Evolutionary conservation across 176 grass and related monocot species (phyloP), one percentile per base, ranked within the genome.

Genomic region (Oryza punctata): DNA sequence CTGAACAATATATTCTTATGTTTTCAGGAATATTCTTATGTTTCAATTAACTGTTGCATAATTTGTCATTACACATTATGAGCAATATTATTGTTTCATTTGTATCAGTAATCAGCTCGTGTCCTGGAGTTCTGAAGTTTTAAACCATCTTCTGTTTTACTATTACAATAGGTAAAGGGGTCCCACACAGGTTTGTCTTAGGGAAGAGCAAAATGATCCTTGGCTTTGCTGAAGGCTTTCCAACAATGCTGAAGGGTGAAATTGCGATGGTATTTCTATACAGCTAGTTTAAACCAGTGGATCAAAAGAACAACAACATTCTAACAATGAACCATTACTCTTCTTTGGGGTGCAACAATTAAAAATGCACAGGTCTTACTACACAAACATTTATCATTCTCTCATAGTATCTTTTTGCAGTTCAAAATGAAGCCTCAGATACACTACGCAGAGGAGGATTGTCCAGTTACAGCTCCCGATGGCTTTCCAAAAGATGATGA

Each of bases 361-460:
- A 24, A 64, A 76, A 70, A 76, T 70, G 16, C 30, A 44, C 18
- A 57, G 63, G 43, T 23, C 30, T 30, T 3, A 72, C 32, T 61
- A 28, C 25, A 12, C 16, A 67, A 78, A 30, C 13, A 35, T 72
- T 15, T 44, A 44, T 78, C 24, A 11, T 60, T 82, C 12, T 67
- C 73, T 50, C 37, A 68, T 54, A 66, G 4, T 44, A 75, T 92
- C 75, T 70, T 29, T 86, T 90, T 83, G 67, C 87, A 98, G 96
- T 98, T 98, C 87, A 98, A 98, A 85, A 98, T 98, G 93, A 90
- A 98, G 84, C 96, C 96, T 73, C 85, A 94, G 70, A 87, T 98
- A 87, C 96, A 98, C 82, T 98, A 94, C 49, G 71, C 89, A 18
- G 96, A 98, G 88, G 91, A 90, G 3, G 91, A 95, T 81, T 98